Evolutionary conservation across 2,329 filamentous ascomycete species (phyloP).

Genomic region (Akanthomyces muscarius): DNA sequence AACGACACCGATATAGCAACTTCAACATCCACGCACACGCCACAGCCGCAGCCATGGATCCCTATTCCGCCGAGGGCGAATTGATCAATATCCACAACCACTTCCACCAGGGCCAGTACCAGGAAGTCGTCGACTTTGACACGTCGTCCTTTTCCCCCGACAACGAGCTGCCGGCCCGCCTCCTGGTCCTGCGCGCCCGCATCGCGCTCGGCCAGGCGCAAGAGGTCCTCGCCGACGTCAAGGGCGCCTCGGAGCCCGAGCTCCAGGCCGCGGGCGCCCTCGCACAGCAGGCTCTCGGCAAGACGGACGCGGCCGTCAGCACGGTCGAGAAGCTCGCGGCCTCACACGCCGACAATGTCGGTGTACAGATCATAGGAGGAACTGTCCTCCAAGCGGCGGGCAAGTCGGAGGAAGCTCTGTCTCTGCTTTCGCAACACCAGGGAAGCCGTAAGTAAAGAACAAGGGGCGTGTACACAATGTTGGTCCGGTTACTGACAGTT

Average conservation of each 20-base stretch:
- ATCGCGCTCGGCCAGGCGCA: conserved; percentile 76
- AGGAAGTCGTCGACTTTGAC: conserved; percentile 81
- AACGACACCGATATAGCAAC: background rate
- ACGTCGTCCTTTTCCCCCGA: conserved; percentile 71
- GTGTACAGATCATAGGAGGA: conserved; percentile 78
- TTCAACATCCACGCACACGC: conserved; percentile 21
- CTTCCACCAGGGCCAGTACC: conserved; percentile 79
- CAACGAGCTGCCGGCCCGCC: conserved; percentile 70
- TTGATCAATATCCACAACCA: conserved; percentile 67
- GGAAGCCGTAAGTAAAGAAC: conserved; percentile 66
- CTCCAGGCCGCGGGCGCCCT: conserved; percentile 73
- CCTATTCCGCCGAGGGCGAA: conserved; percentile 67
- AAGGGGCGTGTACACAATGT: conserved; percentile 11
- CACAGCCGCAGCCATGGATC: conserved; percentile 51
- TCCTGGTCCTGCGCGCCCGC: conserved; percentile 77
- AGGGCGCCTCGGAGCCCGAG: conserved; percentile 64
- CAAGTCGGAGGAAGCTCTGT: conserved; percentile 79
- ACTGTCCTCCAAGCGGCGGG: conserved; percentile 76
- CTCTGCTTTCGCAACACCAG: conserved; percentile 76
- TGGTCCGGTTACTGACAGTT: conserved; percentile 22
- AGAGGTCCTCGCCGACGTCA: conserved; percentile 66
- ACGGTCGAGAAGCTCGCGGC: conserved; percentile 64
- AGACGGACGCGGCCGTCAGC: conserved; percentile 58
- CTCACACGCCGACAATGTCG: conserved; percentile 66
- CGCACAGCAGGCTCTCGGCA: conserved; percentile 61